phyloP scores from a whole-genome alignment of 2,329 filamentous ascomycete genomes.

The Trichoderma sp. region DNA sequence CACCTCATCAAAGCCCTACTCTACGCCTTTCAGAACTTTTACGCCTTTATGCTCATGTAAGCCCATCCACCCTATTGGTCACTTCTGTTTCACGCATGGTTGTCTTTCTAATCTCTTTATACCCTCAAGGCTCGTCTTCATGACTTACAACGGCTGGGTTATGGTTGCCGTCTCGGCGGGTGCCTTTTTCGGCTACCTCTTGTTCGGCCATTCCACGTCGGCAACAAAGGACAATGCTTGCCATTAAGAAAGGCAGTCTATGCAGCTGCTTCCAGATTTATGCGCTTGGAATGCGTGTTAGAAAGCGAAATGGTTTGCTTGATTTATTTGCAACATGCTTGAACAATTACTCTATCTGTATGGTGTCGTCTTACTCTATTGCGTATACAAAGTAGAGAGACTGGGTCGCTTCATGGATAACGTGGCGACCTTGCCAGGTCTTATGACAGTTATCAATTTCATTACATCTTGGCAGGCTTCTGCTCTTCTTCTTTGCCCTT shows the following conservation, averaged over 20 bases:
- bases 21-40: slow-evolving; percentile 94
- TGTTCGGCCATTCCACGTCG: slow-evolving; percentile 71
- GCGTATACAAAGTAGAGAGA: neutral
- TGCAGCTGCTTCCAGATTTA: neutral
- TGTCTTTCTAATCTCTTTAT: neutral
- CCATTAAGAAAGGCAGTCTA: slow-evolving; percentile 59
- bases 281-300: neutral
- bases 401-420: neutral
- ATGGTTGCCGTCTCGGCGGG: slow-evolving; percentile 91
- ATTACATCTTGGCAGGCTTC: slow-evolving; percentile 40
- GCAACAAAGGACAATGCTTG: slow-evolving; percentile 87
- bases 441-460: neutral
- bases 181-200: slow-evolving; percentile 82
- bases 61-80: slow-evolving; percentile 37
- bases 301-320: neutral
- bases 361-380: neutral
- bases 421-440: neutral
- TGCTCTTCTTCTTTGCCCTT: slow-evolving; percentile 34
- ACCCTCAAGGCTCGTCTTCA: slow-evolving; percentile 80
- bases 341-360: neutral
- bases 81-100: neutral
- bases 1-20: slow-evolving; percentile 79
- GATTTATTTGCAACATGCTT: neutral
- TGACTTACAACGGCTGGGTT: slow-evolving; percentile 99
- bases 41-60: slow-evolving; percentile 99